Conservation (phyloP, 495 filamentous ascomycete genomes). For the Hypomontagnella monticulosa region DNA sequence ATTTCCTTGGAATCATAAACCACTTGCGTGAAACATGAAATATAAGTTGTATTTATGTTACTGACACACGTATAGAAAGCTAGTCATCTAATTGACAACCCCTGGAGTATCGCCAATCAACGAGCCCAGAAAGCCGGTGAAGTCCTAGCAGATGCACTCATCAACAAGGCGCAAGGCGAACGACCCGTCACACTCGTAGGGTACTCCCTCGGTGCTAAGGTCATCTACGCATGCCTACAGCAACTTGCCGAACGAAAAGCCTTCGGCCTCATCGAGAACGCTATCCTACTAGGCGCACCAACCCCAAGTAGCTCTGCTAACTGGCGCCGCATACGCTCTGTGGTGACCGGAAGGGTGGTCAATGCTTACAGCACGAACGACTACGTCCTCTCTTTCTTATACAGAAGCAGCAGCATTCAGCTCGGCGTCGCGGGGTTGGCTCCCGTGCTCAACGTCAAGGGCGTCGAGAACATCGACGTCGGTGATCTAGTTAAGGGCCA, state of each 20-base stretch:
- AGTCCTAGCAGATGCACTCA: slow-evolving; percentile 87
- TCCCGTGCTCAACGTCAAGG: slow-evolving; percentile 61
- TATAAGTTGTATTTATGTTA: slow-evolving; percentile 72
- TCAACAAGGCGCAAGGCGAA: slow-evolving; percentile 91
- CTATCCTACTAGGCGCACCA: slow-evolving; percentile 85
- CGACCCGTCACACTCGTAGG: slow-evolving; percentile 89
- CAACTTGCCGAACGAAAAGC: slow-evolving; percentile 77
- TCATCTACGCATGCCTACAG: slow-evolving; percentile 84
- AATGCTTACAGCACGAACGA: slow-evolving; percentile 70
- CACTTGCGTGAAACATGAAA: no score
- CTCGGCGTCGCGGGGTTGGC: slow-evolving; percentile 67
- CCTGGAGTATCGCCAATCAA: slow-evolving; percentile 84
- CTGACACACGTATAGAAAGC: slow-evolving; percentile 82
- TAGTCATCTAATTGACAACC: slow-evolving; percentile 85
- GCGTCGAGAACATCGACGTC: slow-evolving; percentile 69
- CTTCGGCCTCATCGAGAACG: slow-evolving; percentile 88
- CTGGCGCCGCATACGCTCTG: slow-evolving; percentile 66
- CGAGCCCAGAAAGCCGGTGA: slow-evolving; percentile 89
- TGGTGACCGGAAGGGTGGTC: slow-evolving; percentile 65
- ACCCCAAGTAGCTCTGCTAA: slow-evolving; percentile 65
- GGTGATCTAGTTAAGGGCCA: slow-evolving; percentile 66
- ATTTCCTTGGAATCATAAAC: slow-evolving; percentile 65
- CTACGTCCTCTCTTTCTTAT: slow-evolving; percentile 68
- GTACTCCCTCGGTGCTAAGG: slow-evolving; percentile 89
- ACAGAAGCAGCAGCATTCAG: slow-evolving; percentile 64